These are phyloP conservation scores for Austroboletus novae-zelandiae DNA, from an alignment of 1,284 basidiomycete genomes.

Conservation along the genomic window DNA sequence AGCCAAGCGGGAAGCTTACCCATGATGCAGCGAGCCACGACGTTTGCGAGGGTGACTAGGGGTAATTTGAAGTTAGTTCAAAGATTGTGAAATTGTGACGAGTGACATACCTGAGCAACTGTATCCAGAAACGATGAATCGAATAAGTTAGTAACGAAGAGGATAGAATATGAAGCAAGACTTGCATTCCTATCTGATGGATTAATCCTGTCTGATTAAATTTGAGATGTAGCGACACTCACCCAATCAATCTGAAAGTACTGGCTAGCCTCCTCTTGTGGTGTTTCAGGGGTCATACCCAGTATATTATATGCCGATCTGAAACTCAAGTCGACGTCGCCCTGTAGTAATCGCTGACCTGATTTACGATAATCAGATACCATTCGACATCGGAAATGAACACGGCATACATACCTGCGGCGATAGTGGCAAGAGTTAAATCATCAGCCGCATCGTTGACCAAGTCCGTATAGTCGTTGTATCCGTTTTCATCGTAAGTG, in stretches of 20 bases:
- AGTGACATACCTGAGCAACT: constrained; percentile 28
- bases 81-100: neutral
- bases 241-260: constrained; percentile 50
- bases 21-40: constrained; percentile 62
- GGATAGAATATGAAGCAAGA: neutral
- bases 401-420: constrained; percentile 37
- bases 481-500: constrained; percentile 50
- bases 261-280: constrained; percentile 48
- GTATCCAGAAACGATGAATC: neutral
- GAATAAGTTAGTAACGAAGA: constrained; percentile 8
- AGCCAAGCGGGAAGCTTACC: constrained; percentile 36
- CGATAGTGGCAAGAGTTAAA: constrained; percentile 40
- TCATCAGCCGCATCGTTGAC: constrained; percentile 41
- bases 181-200: constrained; percentile 23
- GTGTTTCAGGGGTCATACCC: constrained; percentile 41
- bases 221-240: neutral
- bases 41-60: constrained; percentile 57
- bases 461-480: constrained; percentile 44
- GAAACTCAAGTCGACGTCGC: constrained; percentile 48
- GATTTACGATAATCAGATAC: neutral
- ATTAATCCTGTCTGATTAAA: neutral
- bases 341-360: constrained; percentile 43
- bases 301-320: constrained; percentile 48
- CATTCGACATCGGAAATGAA: neutral
- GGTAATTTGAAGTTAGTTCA: neutral